phyloP scores from a whole-genome alignment of 352 stramenopile genomes.

The Globisporangium canariense region DNA sequence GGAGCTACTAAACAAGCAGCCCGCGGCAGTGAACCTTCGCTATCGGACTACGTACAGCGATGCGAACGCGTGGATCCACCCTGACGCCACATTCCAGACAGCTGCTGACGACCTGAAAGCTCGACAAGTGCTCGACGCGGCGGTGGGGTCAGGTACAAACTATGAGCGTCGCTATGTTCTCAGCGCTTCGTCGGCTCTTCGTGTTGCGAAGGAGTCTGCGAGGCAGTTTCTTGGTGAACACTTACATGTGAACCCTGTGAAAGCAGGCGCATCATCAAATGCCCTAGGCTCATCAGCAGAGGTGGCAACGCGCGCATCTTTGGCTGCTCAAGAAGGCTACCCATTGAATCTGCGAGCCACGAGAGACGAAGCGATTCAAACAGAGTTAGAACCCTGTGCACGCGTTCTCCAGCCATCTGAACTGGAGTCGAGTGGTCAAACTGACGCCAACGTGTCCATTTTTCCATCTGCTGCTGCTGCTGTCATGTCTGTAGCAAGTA shows the following conservation, averaged over 20 bases:
- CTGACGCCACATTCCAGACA: not conserved
- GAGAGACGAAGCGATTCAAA: constrained; percentile 14
- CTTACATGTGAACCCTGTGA: constrained; percentile 1
- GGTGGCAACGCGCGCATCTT: not conserved
- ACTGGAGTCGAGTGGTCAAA: constrained; percentile 7
- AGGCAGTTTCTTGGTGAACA: constrained; percentile 31
- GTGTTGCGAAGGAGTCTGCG: constrained; percentile 30
- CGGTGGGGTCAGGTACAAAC: not conserved
- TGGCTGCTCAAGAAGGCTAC: not conserved
- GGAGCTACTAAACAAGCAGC: not conserved
- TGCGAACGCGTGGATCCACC: constrained; percentile 13
- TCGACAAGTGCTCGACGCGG: constrained; percentile 17
- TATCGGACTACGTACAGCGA: constrained; percentile 12
- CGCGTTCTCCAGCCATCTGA: not conserved
- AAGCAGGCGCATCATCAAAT: not conserved
- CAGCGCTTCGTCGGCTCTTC: constrained; percentile 30
- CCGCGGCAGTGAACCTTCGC: not conserved
- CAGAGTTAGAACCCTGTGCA: not conserved
- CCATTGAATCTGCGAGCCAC: not conserved
- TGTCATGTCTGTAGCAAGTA: not conserved
- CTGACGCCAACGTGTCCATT: not conserved
- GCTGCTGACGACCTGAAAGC: not conserved
- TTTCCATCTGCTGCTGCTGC: not conserved
- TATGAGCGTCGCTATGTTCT: constrained; percentile 27
- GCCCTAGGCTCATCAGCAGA: not conserved